Evolutionary conservation across 306 rosid genomes (phyloP).

Genomic region (Abrus pulchellus): DNA sequence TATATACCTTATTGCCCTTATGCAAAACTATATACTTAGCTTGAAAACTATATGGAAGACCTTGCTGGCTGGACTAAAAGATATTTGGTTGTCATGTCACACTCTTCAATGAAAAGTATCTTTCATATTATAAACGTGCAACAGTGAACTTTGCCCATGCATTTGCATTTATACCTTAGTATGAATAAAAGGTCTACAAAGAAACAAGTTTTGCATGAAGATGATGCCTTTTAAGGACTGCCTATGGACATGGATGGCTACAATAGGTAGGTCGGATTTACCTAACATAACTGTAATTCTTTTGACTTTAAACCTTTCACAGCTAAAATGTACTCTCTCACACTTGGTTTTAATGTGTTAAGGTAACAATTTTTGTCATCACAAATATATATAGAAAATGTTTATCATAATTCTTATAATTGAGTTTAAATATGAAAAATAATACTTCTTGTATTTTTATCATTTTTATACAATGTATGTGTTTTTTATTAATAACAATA

Average conservation of each 20-base stretch:
- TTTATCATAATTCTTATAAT: too few relatives aligned
- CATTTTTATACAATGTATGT: too few relatives aligned
- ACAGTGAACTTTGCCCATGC: conserved; percentile 54
- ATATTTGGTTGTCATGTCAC: conserved; percentile 44
- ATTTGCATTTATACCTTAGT: conserved; percentile 42
- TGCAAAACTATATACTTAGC: conserved; percentile 25
- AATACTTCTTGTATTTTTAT: too few relatives aligned
- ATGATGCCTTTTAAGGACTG: not conserved
- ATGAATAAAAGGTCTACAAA: conserved; percentile 37
- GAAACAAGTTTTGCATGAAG: conserved; percentile 1
- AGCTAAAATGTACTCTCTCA: conserved; percentile 27
- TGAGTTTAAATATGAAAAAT: too few relatives aligned
- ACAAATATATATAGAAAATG: not conserved
- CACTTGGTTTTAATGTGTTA: conserved; percentile 40
- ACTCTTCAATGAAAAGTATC: not conserved
- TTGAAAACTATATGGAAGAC: conserved; percentile 32
- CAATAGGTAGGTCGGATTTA: conserved; percentile 44
- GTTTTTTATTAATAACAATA: too few relatives aligned
- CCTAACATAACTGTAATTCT: conserved; percentile 49
- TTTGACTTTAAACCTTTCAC: conserved; percentile 49
- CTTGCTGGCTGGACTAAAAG: conserved; percentile 3
- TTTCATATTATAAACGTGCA: conserved; percentile 57
- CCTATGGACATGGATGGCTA: conserved; percentile 38
- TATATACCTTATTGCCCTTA: not conserved
- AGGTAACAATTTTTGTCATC: conserved; percentile 31